Percentiles rank a stretch among this genome's conserved stretches.
These are phyloP conservation scores for Acanthamoeba polyphaga DNA, from an alignment of 208 protist genomes.

Conservation along the genomic window DNA sequence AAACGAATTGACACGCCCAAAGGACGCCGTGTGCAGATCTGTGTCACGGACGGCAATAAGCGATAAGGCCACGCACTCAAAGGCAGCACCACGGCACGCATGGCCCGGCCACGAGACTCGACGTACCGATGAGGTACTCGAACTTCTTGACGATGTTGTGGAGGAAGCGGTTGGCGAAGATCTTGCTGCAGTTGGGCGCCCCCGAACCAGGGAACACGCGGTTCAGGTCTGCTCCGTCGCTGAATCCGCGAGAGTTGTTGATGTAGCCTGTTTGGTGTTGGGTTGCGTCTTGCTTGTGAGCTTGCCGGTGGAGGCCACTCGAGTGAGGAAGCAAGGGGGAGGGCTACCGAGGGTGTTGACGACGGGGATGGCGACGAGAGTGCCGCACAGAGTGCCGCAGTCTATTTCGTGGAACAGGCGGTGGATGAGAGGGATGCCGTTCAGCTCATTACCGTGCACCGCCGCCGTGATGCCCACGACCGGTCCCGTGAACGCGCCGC, in stretches of 20 bases:
- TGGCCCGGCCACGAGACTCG: background rate
- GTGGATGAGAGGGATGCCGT: constrained; percentile 81
- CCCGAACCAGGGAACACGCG: constrained; percentile 79
- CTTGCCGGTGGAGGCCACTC: background rate
- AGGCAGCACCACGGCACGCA: background rate
- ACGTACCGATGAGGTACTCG: constrained; percentile 77
- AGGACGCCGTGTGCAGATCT: constrained; percentile 82
- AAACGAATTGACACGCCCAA: constrained; percentile 82
- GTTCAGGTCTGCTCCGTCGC: constrained; percentile 82
- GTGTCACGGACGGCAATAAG: background rate
- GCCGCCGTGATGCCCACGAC: constrained; percentile 77
- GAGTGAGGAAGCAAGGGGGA: background rate
- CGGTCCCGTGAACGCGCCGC: constrained; percentile 24
- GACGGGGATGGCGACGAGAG: constrained; percentile 76
- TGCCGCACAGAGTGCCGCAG: constrained; percentile 71
- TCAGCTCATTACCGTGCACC: constrained; percentile 81
- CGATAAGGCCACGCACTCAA: background rate
- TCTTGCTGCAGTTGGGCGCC: constrained; percentile 75
- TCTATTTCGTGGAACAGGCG: constrained; percentile 73
- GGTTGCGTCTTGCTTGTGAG: background rate
- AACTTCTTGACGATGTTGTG: constrained; percentile 79
- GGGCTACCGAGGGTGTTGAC: constrained; percentile 67
- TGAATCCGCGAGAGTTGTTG: constrained; percentile 63
- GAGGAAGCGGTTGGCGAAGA: constrained; percentile 77
- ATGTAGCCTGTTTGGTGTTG: constrained; percentile 49